A percentile compares a stretch with the other conserved stretches of the same genome.
Conservation (phyloP, 2,329 filamentous ascomycete species). For the Hymenoscyphus scutula region DNA sequence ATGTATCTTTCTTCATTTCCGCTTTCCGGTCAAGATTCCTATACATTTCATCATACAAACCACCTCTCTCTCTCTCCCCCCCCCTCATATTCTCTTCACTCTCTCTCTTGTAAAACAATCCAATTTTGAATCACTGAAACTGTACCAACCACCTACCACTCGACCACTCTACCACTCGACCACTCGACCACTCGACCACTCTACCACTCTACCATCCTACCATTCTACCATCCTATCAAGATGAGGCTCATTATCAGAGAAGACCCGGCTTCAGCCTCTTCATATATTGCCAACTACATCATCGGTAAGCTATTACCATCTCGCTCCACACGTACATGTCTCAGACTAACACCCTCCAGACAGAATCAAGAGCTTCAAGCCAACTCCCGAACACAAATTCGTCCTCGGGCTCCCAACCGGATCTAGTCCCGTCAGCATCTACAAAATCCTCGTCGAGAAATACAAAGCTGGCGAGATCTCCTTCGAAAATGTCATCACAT, state of each 20-base stretch:
- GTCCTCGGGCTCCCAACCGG: slow-evolving; percentile 82
- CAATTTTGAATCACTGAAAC: background rate
- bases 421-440: slow-evolving; percentile 75
- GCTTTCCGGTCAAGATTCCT: background rate
- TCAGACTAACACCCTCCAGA: slow-evolving; percentile 43
- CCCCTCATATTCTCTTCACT: background rate
- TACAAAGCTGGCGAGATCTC: slow-evolving; percentile 72
- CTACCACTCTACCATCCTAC: background rate
- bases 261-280: slow-evolving; percentile 64
- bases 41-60: background rate
- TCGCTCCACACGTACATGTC: slow-evolving; percentile 6
- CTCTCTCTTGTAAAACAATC: background rate
- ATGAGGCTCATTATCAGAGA: slow-evolving; percentile 86
- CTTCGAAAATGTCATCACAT: slow-evolving; percentile 85
- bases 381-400: slow-evolving; percentile 70
- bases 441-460: slow-evolving; percentile 69
- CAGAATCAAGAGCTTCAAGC: slow-evolving; percentile 74
- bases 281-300: slow-evolving; percentile 79
- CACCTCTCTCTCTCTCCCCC: background rate
- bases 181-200: background rate
- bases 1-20: slow-evolving; percentile 7
- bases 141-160: background rate
- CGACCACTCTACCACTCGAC: background rate
- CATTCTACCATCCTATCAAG: slow-evolving; percentile 14
- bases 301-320: slow-evolving; percentile 51